Evolutionary conservation across 192 early-diverging fungal species (phyloP), one percentile per base, ranked within the genome.

Genomic region (Phycomyces blakesleeanus): DNA sequence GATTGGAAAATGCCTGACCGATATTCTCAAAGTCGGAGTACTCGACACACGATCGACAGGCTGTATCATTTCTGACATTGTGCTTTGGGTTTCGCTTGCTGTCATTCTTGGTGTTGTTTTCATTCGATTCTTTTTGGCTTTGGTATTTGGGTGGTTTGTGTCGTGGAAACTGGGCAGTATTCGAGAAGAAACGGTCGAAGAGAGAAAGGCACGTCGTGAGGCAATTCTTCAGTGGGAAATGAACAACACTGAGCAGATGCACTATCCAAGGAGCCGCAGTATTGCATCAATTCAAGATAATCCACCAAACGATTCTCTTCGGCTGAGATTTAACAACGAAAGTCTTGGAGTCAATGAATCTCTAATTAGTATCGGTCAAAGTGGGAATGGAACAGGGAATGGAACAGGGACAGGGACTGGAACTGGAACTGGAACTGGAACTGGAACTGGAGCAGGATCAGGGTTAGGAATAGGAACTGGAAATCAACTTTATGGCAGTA

Each of bases 101-200:
- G 81, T 90, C 44, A 85, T 87, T 70, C 61, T 90, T 25, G 81
- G 86, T 63, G 81, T 82, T 0, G 85, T 91, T 37, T 47, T 88
- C 42, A 75, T 84, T 56, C 82, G 85, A 53, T 95, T 95, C 66
- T 71, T 85, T 56, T 64, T 92, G 73, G 91, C 93, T 0, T 58
- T 93, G 26, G 76, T 85, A 41, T 94, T 93, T 79, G 83, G 84
- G 29, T 94, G 92, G 92, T 83, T 91, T 55, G 73, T 93, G 52
- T 85, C 86, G 7, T 81, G 86, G 76, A 78, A 85, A 22, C 75
- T 96, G 29, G 93, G 93, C 11, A 85, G 85, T 55, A 83, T 94
- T 47, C 81, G 81, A 38, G 74, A 83, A 61, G 81, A 86, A 61
- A 80, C 87, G 37, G 78, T 78, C 26, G 78, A 76, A 29, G 78